phyloP scores from a whole-genome alignment of 1,284 basidiomycete species.

The Trametes versicolor region DNA sequence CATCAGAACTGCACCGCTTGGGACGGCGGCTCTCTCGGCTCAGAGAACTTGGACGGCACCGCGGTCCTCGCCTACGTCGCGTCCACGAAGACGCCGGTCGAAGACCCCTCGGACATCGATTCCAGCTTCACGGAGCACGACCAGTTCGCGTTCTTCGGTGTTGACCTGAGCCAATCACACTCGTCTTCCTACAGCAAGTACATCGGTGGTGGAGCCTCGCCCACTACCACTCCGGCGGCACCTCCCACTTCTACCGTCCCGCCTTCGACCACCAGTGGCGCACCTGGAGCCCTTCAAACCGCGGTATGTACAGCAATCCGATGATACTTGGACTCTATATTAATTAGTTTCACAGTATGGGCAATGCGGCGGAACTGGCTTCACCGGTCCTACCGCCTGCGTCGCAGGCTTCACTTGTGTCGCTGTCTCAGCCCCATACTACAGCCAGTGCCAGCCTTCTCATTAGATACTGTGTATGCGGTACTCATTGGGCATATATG shows the following conservation, averaged over 20 bases:
- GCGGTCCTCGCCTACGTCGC: constrained; percentile 42
- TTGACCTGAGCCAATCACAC: constrained; percentile 40
- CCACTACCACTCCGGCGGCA: constrained; percentile 21
- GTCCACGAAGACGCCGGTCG: constrained; percentile 35
- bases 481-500: background rate
- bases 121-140: constrained; percentile 44
- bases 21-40: constrained; percentile 42
- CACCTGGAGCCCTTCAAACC: constrained; percentile 35
- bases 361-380: constrained; percentile 42
- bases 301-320: constrained; percentile 27
- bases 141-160: constrained; percentile 43
- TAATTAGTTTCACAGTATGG: constrained; percentile 29
- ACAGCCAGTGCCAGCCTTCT: constrained; percentile 33
- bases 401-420: constrained; percentile 29
- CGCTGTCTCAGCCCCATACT: constrained; percentile 34
- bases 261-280: constrained; percentile 31
- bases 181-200: constrained; percentile 39
- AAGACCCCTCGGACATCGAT: constrained; percentile 39
- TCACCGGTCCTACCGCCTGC: constrained; percentile 39
- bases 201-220: constrained; percentile 31
- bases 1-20: constrained; percentile 42
- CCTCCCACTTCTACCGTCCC: constrained; percentile 28
- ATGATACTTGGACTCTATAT: background rate
- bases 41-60: constrained; percentile 38
- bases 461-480: constrained; percentile 6